Percentiles rank a stretch among this genome's conserved stretches.
phyloP scores from a whole-genome alignment of 768 basidiomycete genomes.

The Boletellus ananiceps region DNA sequence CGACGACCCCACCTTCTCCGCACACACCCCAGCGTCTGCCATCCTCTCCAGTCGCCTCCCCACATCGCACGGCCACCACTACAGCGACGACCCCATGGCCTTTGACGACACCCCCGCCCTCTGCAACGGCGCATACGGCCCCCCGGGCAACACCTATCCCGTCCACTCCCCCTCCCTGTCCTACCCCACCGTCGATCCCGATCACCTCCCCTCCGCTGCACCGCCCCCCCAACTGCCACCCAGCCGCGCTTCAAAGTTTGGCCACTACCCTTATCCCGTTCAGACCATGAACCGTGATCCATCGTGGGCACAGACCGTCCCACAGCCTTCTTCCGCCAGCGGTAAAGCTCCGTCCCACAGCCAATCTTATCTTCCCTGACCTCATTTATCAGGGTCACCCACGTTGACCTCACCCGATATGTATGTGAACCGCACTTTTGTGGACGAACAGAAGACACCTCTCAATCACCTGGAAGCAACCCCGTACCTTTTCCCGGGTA shows the following conservation, averaged over 20 bases:
- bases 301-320: conserved; percentile 26
- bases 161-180: conserved; percentile 46
- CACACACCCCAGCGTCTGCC: conserved; percentile 31
- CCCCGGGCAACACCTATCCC: conserved; percentile 37
- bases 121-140: conserved; percentile 43
- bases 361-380: conserved; percentile 29
- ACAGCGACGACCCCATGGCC: conserved; percentile 39
- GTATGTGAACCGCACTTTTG: conserved; percentile 43
- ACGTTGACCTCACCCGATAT: conserved; percentile 44
- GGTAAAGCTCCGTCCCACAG: conserved; percentile 26
- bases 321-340: conserved; percentile 30
- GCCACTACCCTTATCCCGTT: conserved; percentile 43
- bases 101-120: conserved; percentile 50
- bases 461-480: conserved; percentile 48
- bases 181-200: conserved; percentile 32
- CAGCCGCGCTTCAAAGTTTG: conserved; percentile 50
- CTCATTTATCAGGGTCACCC: conserved; percentile 53
- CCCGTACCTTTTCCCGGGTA: conserved; percentile 58
- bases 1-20: conserved; percentile 46
- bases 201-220: conserved; percentile 26
- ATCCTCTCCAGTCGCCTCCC: conserved; percentile 34
- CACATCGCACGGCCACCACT: conserved; percentile 35
- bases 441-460: conserved; percentile 55
- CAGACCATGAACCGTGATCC: conserved; percentile 32
- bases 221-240: conserved; percentile 30